Evolutionary conservation across 192 early-diverging fungal species (phyloP), one percentile per base, ranked within the genome.

Genomic region (Linderina pennispora): DNA sequence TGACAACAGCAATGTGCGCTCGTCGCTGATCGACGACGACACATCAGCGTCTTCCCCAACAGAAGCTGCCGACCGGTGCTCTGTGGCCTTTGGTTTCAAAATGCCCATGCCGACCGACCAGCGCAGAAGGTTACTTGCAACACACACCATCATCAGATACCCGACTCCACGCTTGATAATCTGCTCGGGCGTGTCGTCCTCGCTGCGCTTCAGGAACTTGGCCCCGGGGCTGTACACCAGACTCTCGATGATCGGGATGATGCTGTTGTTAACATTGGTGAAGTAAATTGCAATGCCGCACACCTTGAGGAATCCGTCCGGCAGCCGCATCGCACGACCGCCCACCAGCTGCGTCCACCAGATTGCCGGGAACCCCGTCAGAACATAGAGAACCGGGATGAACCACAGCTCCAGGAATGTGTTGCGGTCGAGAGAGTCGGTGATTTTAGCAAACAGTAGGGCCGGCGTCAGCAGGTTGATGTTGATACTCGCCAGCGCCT

Each of bases 101-200:
- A 82, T 58, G 2, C 64, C 62, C 34, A 80, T 81, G 44, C 85
- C 85, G 14, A 83, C 77, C 13, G 81, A 83, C 85, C 85, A 89
- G 18, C 85, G 78, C 20, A 85, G 31, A 8, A 89, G 50, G 57
- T 89, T 87, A 46, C 79, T 79, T 59, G 88, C 81, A 35, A 88
- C 76, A 22, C 77, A 77, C 48, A 80, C 84, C 41, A 88, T 79
- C 21, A 90, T 68, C 23, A 82, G 82, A 53, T 87, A 90, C 1
- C 84, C 78, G 31, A 87, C 78, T n/a, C 82, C 80, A 40, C 85
- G 76, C 58, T 42, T 50, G 16, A 56, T 41, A 50, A 60, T 45
- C 13, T 36, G 40, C 8, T 48, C 43, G n/a, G 54, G 57, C 24
- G 69, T 62, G 44, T 73, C 69, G 44, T 46, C 4, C 33, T 50